Percentiles rank a stretch among this genome's conserved stretches.
Evolutionary conservation across 108 stramenopile genomes (phyloP).

Genomic region (Pseudonitzschia delicatissima): DNA sequence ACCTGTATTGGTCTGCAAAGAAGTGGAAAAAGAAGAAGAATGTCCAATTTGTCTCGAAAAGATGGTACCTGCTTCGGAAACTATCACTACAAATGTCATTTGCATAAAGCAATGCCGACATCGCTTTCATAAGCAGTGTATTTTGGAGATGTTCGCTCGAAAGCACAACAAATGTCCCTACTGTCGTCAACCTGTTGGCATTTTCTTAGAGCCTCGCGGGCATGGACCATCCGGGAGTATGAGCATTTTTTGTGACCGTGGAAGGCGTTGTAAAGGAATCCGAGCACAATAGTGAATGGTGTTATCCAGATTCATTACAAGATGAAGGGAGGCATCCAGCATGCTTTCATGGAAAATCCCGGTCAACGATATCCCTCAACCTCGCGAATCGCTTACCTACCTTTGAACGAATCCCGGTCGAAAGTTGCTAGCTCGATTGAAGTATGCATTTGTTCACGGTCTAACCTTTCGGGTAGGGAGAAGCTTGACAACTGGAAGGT

Average conservation of each 20-base stretch:
- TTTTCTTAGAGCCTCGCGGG: neutral
- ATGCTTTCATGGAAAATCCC: conserved; percentile 39
- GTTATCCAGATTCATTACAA: conserved; percentile 24
- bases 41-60: conserved; percentile 1
- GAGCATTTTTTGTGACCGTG: neutral
- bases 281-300: neutral
- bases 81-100: neutral
- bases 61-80: neutral
- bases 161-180: neutral
- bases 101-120: neutral
- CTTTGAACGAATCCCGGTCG: conserved; percentile 23
- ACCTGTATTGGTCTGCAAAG: neutral
- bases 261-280: neutral
- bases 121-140: neutral
- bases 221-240: neutral
- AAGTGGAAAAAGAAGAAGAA: neutral
- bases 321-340: conserved; percentile 39
- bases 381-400: conserved; percentile 29
- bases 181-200: neutral
- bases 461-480: conserved; percentile 54
- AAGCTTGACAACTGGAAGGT: conserved; percentile 35
- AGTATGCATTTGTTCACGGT: conserved; percentile 49
- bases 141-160: neutral
- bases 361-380: conserved; percentile 24
- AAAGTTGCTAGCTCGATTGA: conserved; percentile 39